Conservation (phyloP, 345 rosid genomes). For the Eucalyptus camaldulensis region DNA sequence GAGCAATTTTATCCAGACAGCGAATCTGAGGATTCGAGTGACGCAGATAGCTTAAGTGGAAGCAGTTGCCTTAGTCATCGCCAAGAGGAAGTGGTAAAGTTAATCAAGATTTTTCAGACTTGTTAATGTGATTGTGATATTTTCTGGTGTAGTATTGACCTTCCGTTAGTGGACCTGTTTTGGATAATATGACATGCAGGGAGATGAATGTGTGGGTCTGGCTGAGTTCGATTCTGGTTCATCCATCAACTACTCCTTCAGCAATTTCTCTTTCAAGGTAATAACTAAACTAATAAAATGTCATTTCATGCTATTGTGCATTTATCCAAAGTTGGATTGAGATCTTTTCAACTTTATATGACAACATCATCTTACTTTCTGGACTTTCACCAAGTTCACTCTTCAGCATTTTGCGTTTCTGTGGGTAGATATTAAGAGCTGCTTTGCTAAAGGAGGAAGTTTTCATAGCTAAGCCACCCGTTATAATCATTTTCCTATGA, state of each 20-base stretch:
- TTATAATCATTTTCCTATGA: neutral
- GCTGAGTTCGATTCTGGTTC: conserved; percentile 68
- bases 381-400: neutral
- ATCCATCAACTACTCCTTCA: conserved; percentile 82
- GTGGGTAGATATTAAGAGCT: neutral
- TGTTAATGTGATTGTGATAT: neutral
- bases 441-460: neutral
- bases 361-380: neutral
- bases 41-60: conserved; percentile 86
- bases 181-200: conserved; percentile 25
- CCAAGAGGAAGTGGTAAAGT: conserved; percentile 80
- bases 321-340: neutral
- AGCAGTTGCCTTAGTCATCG: conserved; percentile 77
- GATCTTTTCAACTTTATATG: neutral
- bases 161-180: neutral
- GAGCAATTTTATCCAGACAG: conserved; percentile 51
- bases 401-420: neutral
- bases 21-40: conserved; percentile 82
- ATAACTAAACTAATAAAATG: neutral
- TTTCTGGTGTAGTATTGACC: neutral
- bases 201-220: conserved; percentile 67
- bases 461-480: neutral
- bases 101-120: neutral
- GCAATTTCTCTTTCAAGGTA: conserved; percentile 99
- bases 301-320: neutral